Conservation (phyloP, 2,329 filamentous ascomycete genomes). For the Erysiphe pulchra region DNA sequence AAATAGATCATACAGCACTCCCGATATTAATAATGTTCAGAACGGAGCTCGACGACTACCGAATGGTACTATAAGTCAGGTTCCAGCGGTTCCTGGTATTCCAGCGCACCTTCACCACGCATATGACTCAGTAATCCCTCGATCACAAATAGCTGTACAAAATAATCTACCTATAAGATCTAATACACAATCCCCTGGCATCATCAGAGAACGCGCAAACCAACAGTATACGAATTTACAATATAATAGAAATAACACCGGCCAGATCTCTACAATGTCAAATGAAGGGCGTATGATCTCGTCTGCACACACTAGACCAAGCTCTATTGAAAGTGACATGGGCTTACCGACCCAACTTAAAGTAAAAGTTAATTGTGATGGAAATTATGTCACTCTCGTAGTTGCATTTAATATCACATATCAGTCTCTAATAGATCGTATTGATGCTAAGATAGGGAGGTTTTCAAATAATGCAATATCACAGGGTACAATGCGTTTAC, state of each 20-base stretch:
- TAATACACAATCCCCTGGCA: constrained; percentile 44
- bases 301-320: constrained; percentile 16
- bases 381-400: constrained; percentile 84
- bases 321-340: constrained; percentile 20
- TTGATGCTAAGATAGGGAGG: constrained; percentile 78
- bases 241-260: constrained; percentile 11
- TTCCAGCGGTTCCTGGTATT: constrained; percentile 53
- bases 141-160: constrained; percentile 66
- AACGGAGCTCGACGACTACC: constrained; percentile 28
- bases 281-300: constrained; percentile 18
- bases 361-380: constrained; percentile 81
- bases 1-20: constrained; percentile 79
- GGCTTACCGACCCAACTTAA: constrained; percentile 54
- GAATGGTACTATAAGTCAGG: constrained; percentile 23
- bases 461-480: constrained; percentile 68
- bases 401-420: constrained; percentile 90
- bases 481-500: constrained; percentile 58
- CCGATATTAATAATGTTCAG: constrained; percentile 67
- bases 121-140: constrained; percentile 36
- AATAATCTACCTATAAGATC: constrained; percentile 38
- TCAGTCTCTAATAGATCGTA: constrained; percentile 77
- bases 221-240: constrained; percentile 10
- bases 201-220: constrained; percentile 30
- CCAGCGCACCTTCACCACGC: constrained; percentile 39
- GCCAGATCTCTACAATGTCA: constrained; percentile 11